Percentiles rank a stretch among this genome's conserved stretches.
phyloP scores from a whole-genome alignment of 345 rosid genomes.

The Dovyalis caffra region DNA sequence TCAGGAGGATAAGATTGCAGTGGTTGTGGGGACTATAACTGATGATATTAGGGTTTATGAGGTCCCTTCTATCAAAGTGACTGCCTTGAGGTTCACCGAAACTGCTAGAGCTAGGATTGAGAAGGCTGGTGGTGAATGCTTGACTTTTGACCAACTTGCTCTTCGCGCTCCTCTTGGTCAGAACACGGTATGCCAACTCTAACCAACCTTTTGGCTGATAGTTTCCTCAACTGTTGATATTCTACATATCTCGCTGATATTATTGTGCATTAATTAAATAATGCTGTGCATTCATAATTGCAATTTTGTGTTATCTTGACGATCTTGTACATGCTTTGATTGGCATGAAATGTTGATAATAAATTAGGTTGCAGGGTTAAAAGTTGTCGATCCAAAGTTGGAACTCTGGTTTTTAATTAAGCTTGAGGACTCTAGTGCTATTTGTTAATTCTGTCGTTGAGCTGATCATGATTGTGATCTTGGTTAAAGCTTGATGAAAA shows the following conservation, averaged over 20 bases:
- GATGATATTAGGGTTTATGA: conserved; percentile 82
- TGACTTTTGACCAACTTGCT: conserved; percentile 94
- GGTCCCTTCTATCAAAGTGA: conserved; percentile 77
- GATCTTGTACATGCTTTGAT: too few species aligned
- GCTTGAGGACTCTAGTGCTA: neutral
- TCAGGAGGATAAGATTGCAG: conserved; percentile 81
- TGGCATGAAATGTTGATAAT: too few species aligned
- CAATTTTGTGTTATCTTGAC: neutral
- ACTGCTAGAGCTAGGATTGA: conserved; percentile 93
- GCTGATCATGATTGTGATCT: neutral
- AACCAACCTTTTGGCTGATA: neutral
- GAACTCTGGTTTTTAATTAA: neutral
- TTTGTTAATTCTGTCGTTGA: neutral
- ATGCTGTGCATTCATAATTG: neutral
- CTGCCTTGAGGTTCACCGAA: conserved; percentile 91
- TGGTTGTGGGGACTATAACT: conserved; percentile 77
- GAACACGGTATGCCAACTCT: conserved; percentile 57
- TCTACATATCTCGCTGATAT: too few species aligned
- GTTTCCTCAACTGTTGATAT: neutral
- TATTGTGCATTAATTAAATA: neutral
- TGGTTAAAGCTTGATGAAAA: neutral
- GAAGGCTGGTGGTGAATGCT: conserved; percentile 98
- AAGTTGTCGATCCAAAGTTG: neutral
- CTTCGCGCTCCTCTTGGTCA: conserved; percentile 91
- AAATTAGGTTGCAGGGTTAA: too few species aligned